Evolutionary conservation across 1,284 basidiomycete genomes (phyloP).

Genomic region (Apiotrichum montevideense): DNA sequence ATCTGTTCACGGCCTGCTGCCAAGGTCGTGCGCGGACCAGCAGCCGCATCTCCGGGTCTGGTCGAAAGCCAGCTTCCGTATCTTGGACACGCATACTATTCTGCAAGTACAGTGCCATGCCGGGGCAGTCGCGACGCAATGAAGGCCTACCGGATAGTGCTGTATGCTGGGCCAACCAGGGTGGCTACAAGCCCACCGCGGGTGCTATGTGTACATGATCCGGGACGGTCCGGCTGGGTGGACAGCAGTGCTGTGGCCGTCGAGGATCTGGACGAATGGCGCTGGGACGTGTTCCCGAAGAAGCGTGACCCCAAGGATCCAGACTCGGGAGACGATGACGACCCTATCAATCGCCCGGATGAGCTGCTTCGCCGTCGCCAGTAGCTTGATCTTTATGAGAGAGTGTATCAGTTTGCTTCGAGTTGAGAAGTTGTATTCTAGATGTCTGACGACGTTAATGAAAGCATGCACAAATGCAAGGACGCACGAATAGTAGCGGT

Average conservation of each 20-base stretch:
- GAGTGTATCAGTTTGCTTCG: too few relatives aligned
- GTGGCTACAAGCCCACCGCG: conserved; percentile 22
- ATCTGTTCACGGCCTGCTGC: not conserved
- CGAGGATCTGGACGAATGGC: conserved; percentile 40
- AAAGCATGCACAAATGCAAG: too few relatives aligned
- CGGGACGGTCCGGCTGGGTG: conserved; percentile 28
- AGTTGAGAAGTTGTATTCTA: too few relatives aligned
- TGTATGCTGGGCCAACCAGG: conserved; percentile 29
- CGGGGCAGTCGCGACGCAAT: conserved; percentile 25
- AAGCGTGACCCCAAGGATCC: not conserved
- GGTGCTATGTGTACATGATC: conserved; percentile 32
- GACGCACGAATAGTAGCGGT: too few relatives aligned
- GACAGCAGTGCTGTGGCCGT: conserved; percentile 24
- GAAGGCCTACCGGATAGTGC: conserved; percentile 31
- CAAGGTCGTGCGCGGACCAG: not conserved
- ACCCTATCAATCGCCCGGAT: not conserved
- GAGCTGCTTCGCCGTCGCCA: not conserved
- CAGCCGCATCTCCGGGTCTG: conserved; percentile 9
- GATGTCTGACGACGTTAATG: too few relatives aligned
- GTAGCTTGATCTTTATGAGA: too few relatives aligned
- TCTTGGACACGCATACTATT: conserved; percentile 15
- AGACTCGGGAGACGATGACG: conserved; percentile 1
- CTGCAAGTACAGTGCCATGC: conserved; percentile 21
- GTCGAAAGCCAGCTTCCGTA: conserved; percentile 15
- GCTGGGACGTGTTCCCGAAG: conserved; percentile 22